A percentile compares a stretch with the other conserved stretches of the same genome.
phyloP scores from a whole-genome alignment of 225 moss, liverwort and hornwort species.

The Pseudisothecium myosuroides region DNA sequence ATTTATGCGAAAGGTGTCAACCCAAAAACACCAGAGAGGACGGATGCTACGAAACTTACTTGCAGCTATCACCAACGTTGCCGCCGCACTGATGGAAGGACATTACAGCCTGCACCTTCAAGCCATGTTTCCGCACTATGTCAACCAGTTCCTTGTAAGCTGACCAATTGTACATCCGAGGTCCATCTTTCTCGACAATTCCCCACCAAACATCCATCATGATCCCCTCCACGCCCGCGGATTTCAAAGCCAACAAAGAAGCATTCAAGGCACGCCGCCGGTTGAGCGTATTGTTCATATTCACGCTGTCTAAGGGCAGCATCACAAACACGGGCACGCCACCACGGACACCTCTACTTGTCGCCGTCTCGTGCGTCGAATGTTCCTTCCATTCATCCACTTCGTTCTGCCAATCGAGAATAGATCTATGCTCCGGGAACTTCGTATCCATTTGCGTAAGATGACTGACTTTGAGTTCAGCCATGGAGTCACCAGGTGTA shows the following conservation, averaged over 20 bases:
- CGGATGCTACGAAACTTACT: constrained; percentile 10
- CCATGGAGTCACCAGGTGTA: constrained; percentile 13
- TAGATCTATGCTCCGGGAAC: constrained; percentile 41
- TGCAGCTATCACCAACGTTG: constrained; percentile 72
- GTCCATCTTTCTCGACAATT: constrained; percentile 69
- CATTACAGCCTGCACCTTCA: constrained; percentile 80
- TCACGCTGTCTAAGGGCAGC: constrained; percentile 70
- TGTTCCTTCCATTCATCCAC: constrained; percentile 45
- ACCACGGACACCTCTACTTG: constrained; percentile 47
- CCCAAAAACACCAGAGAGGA: background rate
- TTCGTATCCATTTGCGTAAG: constrained; percentile 15
- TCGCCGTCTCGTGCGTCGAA: constrained; percentile 47
- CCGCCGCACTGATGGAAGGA: constrained; percentile 83
- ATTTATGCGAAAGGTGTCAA: background rate
- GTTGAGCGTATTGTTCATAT: constrained; percentile 47
- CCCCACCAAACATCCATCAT: constrained; percentile 98
- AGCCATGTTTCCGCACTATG: constrained; percentile 44
- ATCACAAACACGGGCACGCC: constrained; percentile 75
- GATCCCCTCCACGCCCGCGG: constrained; percentile 67
- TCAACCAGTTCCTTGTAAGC: constrained; percentile 58
- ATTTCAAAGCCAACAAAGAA: constrained; percentile 54
- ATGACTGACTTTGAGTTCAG: constrained; percentile 30
- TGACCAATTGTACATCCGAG: constrained; percentile 62
- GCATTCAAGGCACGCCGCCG: constrained; percentile 59
- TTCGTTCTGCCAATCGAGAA: constrained; percentile 52